These are phyloP conservation scores for Akanthomyces dipterigenus DNA, from an alignment of 2,329 filamentous ascomycete genomes.

Conservation along the genomic window DNA sequence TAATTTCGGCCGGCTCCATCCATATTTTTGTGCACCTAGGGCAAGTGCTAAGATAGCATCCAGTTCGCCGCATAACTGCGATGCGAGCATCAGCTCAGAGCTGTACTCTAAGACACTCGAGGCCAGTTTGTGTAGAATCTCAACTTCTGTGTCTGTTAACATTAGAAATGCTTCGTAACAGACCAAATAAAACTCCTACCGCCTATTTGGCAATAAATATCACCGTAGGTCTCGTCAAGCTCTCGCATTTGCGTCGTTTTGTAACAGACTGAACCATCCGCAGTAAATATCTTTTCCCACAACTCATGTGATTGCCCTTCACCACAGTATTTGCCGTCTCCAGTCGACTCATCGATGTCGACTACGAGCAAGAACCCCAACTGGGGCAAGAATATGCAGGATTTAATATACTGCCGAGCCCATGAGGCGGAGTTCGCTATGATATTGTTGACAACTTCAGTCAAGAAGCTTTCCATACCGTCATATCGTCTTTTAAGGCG, in stretches of 20 bases:
- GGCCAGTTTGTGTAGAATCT: slow-evolving; percentile 74
- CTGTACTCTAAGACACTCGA: slow-evolving; percentile 65
- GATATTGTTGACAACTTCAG: slow-evolving; percentile 58
- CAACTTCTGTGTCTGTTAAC: slow-evolving; percentile 70
- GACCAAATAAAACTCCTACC: slow-evolving; percentile 40
- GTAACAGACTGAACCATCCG: slow-evolving; percentile 69
- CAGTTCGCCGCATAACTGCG: slow-evolving; percentile 77
- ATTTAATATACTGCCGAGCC: slow-evolving; percentile 48
- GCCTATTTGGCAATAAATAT: slow-evolving; percentile 77
- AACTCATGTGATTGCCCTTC: slow-evolving; percentile 44
- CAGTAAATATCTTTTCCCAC: slow-evolving; percentile 76
- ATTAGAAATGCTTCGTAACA: slow-evolving; percentile 16
- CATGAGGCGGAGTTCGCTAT: slow-evolving; percentile 55
- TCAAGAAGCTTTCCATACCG: slow-evolving; percentile 68
- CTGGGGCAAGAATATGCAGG: slow-evolving; percentile 87
- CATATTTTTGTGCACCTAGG: slow-evolving; percentile 67
- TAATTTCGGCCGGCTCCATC: slow-evolving; percentile 63
- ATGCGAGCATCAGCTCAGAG: slow-evolving; percentile 58
- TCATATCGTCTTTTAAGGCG: slow-evolving; percentile 70
- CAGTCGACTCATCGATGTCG: slow-evolving; percentile 42
- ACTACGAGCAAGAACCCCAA: slow-evolving; percentile 84
- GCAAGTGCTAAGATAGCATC: slow-evolving; percentile 80
- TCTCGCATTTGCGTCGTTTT: slow-evolving; percentile 78
- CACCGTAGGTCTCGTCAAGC: slow-evolving; percentile 75
- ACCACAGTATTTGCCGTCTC: slow-evolving; percentile 57